A percentile compares a stretch with the other conserved stretches of the same genome.
Evolutionary conservation across 108 stramenopile genomes (phyloP).

Genomic region (Conticribra guillardii): DNA sequence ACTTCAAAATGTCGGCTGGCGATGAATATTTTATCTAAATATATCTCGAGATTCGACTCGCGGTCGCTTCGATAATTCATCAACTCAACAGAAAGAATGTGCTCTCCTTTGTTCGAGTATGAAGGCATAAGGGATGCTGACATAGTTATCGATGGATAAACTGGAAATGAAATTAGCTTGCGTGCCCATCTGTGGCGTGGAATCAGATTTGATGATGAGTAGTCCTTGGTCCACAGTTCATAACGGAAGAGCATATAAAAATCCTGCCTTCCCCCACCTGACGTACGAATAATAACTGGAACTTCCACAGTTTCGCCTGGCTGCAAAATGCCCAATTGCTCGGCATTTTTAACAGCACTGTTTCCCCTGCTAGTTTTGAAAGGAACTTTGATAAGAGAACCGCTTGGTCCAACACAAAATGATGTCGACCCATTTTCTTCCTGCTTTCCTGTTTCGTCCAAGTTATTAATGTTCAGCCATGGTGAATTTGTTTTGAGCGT

Average conservation of each 20-base stretch:
- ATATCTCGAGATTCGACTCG: conserved; percentile 59
- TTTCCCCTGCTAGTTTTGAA: conserved; percentile 19
- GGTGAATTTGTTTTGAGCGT: conserved; percentile 83
- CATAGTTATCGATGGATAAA: conserved; percentile 79
- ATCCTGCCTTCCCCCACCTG: conserved; percentile 68
- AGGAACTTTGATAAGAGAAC: conserved; percentile 77
- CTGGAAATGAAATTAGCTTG: conserved; percentile 72
- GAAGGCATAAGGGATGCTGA: conserved; percentile 69
- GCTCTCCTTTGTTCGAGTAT: conserved; percentile 57
- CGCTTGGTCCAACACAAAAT: conserved; percentile 79
- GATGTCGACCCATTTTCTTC: conserved; percentile 47
- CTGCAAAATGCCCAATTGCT: conserved; percentile 46
- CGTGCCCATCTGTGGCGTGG: conserved; percentile 63
- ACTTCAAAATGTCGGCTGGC: conserved; percentile 72
- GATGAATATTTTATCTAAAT: conserved; percentile 69
- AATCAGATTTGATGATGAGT: conserved; percentile 5
- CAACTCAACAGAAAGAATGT: conserved; percentile 79
- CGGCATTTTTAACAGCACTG: background rate
- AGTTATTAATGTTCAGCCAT: conserved; percentile 65
- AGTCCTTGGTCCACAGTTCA: conserved; percentile 49
- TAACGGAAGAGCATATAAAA: conserved; percentile 87
- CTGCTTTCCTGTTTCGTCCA: conserved; percentile 15
- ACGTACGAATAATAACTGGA: conserved; percentile 74
- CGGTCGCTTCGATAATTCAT: conserved; percentile 82
- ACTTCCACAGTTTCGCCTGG: conserved; percentile 80